Base-by-base conservation (phyloP, 192 early-diverging fungal genomes). In the Diversispora eburnea region DNA sequence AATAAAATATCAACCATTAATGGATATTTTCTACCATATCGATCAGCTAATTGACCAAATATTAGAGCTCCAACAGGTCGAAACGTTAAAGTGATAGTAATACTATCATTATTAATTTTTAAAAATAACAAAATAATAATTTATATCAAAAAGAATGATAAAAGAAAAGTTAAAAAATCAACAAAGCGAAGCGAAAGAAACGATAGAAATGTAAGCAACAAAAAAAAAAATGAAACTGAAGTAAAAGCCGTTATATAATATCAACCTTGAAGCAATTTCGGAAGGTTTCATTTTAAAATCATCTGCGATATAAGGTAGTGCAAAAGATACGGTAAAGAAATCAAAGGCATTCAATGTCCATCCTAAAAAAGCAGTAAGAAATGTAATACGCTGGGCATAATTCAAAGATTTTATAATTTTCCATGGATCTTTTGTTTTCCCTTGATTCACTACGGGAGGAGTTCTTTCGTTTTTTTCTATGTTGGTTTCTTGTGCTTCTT, bases 281-380 rank as follows among this genome's bases (percentile, higher is more conserved):
- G 88, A 87, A 3, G 82, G 82, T 20, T 82, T 56, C 41, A 83
- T 83, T 22, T 73, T 80, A 77, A 90, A 92, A 13, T 81, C 80
- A 3, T 75, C 73, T 25, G 85, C 88, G 25, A 89, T 83, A 63
- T 85, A 79, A 41, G 84, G 82, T 13, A 86, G 75, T 0, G 87
- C 77, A 75, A 90, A 77, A 15, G 84, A 77, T 4, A 91, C 84
- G 46, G 84, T 83, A 64, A 90, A 90, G 76, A 86, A 92, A 78
- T 92, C 91, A 56, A 89, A 84, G 10, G 89, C 85, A 72, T 92
- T 89, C 12, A 91, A 76, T 55, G 85, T 84, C 90, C 91, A 92
- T n/a, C 88, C 91, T 64, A 91, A 75, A 69, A 88, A 91, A 47
- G 83, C 85, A 1, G 64, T 46, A 47, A 39, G 0, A 20, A 66